Evolutionary conservation across 2,329 filamentous ascomycete genomes (phyloP).

Genomic region (Colletotrichum sp.): DNA sequence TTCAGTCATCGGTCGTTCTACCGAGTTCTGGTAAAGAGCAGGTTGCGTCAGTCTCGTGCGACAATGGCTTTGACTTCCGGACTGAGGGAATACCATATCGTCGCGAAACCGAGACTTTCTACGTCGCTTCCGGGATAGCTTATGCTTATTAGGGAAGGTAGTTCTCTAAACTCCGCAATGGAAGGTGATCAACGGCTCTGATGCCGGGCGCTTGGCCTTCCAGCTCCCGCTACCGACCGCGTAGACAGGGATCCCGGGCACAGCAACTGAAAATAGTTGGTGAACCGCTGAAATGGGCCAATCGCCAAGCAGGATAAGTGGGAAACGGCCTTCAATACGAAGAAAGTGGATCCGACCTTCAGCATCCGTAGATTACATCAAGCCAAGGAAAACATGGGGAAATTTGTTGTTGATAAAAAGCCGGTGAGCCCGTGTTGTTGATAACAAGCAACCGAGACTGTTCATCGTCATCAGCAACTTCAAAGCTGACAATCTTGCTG

Average conservation of each 20-base stretch:
- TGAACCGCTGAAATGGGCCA: neutral
- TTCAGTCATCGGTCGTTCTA: neutral
- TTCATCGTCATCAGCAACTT: neutral
- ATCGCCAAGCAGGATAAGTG: neutral
- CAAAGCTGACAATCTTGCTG: neutral
- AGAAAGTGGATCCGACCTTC: neutral
- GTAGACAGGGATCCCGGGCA: neutral
- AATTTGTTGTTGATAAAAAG: neutral
- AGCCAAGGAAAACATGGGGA: neutral
- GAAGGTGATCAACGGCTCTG: neutral
- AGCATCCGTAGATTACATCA: neutral
- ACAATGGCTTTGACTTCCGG: neutral
- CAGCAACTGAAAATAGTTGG: neutral
- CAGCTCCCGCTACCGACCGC: neutral
- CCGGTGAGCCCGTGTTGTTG: neutral
- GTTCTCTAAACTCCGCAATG: neutral
- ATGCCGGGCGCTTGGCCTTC: neutral
- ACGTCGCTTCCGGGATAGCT: neutral
- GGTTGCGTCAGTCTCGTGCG: neutral
- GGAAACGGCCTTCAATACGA: slow-evolving; percentile 7
- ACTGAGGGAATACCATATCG: neutral
- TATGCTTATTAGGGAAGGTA: neutral
- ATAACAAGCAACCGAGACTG: neutral
- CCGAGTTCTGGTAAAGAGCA: neutral
- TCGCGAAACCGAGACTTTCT: neutral